Percentiles rank a stretch among this genome's conserved stretches.
Conservation (phyloP, 306 rosid species). For the Casuarina glauca region DNA sequence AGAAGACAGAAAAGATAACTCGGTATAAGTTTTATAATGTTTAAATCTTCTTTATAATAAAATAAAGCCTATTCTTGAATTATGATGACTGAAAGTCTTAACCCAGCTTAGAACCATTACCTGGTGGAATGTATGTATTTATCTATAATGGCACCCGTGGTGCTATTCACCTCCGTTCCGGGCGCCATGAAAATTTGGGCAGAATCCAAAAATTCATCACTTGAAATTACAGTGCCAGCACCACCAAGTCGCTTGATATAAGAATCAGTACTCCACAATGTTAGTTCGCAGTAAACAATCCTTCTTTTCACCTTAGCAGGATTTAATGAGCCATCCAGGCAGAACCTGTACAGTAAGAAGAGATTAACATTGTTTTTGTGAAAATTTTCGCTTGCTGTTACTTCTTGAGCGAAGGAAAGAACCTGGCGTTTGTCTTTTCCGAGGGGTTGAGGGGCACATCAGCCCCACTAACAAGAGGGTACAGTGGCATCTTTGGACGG, state of each 20-base stretch:
- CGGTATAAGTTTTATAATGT: too few species aligned
- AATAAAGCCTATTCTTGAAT: too few species aligned
- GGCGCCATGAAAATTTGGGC: conserved; percentile 80
- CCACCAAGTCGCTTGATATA: conserved; percentile 68
- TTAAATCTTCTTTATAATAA: too few species aligned
- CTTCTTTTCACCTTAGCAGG: conserved; percentile 66
- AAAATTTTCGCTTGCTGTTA: neutral
- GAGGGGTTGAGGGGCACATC: conserved; percentile 52
- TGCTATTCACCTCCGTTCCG: conserved; percentile 53
- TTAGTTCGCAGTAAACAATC: conserved; percentile 54
- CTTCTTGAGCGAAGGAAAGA: neutral
- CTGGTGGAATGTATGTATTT: conserved; percentile 60
- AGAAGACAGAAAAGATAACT: too few species aligned
- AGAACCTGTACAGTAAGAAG: conserved; percentile 24
- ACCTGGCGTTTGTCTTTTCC: conserved; percentile 59
- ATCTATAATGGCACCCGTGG: conserved; percentile 41
- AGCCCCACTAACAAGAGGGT: conserved; percentile 62
- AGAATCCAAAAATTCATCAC: conserved; percentile 43
- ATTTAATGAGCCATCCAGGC: conserved; percentile 46
- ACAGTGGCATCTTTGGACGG: conserved; percentile 43
- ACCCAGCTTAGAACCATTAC: conserved; percentile 26
- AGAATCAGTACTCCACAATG: conserved; percentile 59
- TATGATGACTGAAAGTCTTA: too few species aligned
- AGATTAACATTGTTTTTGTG: neutral
- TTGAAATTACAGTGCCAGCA: conserved; percentile 56